These are phyloP conservation scores for Aspergillus sp. DNA, from an alignment of 2,329 filamentous ascomycete genomes.

Conservation along the genomic window DNA sequence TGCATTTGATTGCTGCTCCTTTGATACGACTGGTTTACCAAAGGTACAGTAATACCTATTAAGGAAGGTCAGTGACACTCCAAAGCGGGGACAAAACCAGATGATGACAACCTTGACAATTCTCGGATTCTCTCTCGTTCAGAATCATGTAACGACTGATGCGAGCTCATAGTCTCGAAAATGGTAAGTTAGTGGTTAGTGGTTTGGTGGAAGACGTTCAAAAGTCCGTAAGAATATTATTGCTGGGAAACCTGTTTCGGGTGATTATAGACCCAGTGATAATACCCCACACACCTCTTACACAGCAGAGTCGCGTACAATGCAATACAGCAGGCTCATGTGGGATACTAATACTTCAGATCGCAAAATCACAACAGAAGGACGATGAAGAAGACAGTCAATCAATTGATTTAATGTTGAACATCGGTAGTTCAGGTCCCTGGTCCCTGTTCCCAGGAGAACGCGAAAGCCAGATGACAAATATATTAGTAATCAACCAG, in stretches of 20 bases:
- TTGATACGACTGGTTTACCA: constrained; percentile 3
- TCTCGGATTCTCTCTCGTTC: constrained; percentile 12
- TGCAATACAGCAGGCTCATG: no score
- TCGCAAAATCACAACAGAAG: no score
- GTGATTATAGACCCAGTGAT: no score
- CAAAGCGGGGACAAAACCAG: neutral
- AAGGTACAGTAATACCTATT: constrained; percentile 10
- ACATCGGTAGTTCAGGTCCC: no score
- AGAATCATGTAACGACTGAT: constrained; percentile 3
- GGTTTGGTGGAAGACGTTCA: neutral
- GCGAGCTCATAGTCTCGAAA: neutral
- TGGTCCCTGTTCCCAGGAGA: no score
- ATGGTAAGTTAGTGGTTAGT: neutral
- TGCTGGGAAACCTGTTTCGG: neutral
- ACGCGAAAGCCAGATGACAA: no score
- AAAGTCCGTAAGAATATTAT: neutral
- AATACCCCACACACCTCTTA: no score
- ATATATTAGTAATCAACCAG: no score
- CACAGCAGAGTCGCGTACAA: no score
- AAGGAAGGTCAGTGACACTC: neutral
- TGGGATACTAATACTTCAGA: no score
- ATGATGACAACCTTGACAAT: constrained; percentile 6
- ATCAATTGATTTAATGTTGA: no score
- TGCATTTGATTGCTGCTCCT: neutral
- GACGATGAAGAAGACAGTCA: no score